Conservation (phyloP, 192 early-diverging fungal genomes). For the Dissophora ornata region DNA sequence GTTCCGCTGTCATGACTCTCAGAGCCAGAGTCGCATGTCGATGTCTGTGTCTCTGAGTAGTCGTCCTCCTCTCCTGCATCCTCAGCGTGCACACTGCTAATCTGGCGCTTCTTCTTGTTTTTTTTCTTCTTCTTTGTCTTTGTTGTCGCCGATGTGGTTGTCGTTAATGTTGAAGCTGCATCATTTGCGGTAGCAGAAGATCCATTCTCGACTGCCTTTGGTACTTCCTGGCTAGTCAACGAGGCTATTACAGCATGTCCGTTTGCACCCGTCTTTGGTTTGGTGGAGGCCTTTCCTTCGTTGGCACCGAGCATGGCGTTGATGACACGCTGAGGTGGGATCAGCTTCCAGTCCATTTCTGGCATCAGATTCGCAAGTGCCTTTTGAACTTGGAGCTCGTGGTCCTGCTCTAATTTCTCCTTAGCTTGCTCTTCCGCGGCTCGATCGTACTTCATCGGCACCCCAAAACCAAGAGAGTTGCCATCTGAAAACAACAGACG, state of each 20-base stretch:
- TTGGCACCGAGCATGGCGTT: constrained; percentile 18
- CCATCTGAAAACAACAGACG: constrained; percentile 13
- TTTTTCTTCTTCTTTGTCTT: constrained; percentile 42
- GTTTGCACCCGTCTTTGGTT: not conserved
- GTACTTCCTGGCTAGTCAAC: too few species aligned
- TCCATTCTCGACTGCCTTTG: too few species aligned
- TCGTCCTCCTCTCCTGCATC: constrained; percentile 10
- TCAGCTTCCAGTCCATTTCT: constrained; percentile 41
- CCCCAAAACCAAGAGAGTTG: constrained; percentile 51
- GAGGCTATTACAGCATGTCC: not conserved
- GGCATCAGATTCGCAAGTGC: constrained; percentile 52
- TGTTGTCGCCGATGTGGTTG: not conserved
- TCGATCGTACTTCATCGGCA: constrained; percentile 44
- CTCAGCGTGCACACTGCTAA: constrained; percentile 8
- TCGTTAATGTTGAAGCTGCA: not conserved
- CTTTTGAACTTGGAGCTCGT: constrained; percentile 31
- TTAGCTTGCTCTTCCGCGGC: constrained; percentile 12
- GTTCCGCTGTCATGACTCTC: not conserved
- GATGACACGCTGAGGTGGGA: constrained; percentile 39
- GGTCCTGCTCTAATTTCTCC: constrained; percentile 10
- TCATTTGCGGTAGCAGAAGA: not conserved
- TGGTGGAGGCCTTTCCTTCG: not conserved
- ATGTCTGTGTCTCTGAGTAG: not conserved
- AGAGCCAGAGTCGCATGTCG: not conserved
- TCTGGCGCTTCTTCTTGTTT: constrained; percentile 37